Evolutionary conservation across 345 rosid species (phyloP).

Genomic region (Carallia brachiata): DNA sequence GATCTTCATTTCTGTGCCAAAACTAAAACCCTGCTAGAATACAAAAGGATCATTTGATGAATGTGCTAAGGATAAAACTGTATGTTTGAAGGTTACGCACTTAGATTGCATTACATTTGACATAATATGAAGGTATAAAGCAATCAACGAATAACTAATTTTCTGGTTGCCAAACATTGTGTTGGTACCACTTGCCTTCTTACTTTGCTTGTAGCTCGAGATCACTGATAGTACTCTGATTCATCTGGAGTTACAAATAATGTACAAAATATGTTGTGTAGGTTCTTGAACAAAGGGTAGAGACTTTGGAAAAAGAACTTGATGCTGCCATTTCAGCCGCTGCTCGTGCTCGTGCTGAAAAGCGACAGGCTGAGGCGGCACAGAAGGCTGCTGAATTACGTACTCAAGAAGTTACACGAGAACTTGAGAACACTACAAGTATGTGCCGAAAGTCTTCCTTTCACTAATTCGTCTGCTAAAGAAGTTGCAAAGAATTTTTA

Average conservation of each 20-base stretch:
- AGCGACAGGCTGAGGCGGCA: slow-evolving; percentile 86
- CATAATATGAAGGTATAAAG: too few relatives aligned
- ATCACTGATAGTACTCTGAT: background rate
- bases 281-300: slow-evolving; percentile 96
- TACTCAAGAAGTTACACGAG: slow-evolving; percentile 70
- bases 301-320: slow-evolving; percentile 89
- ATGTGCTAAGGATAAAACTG: too few relatives aligned
- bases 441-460: background rate
- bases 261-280: slow-evolving; percentile 25
- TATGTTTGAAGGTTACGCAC: too few relatives aligned
- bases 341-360: slow-evolving; percentile 89
- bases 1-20: too few relatives aligned
- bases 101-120: too few relatives aligned
- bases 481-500: too few relatives aligned
- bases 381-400: slow-evolving; percentile 86
- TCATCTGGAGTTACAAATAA: slow-evolving; percentile 1
- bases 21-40: too few relatives aligned
- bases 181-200: background rate
- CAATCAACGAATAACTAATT: too few relatives aligned
- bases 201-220: background rate
- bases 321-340: slow-evolving; percentile 97
- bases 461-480: background rate
- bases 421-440: slow-evolving; percentile 98
- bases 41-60: too few relatives aligned
- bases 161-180: background rate